Base-by-base conservation (phyloP, 805 yeast species). In the Suhomyces sp. region DNA sequence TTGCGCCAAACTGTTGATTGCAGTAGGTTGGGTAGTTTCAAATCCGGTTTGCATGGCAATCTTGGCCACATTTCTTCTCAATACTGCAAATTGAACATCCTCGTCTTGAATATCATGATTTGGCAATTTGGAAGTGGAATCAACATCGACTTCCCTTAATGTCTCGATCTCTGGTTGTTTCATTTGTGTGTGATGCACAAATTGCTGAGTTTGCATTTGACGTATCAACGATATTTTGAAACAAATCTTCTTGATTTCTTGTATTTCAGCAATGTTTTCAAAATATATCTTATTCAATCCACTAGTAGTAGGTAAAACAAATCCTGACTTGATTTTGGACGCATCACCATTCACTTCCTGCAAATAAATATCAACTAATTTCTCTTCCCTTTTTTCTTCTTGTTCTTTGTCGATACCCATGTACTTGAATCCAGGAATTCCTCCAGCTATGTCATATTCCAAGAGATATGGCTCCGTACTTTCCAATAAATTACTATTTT, bases 11-110 rank as follows among this genome's bases (percentile, higher is more conserved):
- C 89, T 80, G 55, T 88, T 86, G 22, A 89, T 78, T 5, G 97
- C 97, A 46, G 77, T 73, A 10, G 86, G 82, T 58, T 89, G 89
- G 0, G 96, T 81, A 0, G 87, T 74, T 69, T 94, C 98, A 72
- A 89, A 94, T 0, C 99, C 99, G 43, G 86, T 84, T 40, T 89
- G 86, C 98, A 94, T 93, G 1, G 89, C 83, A 17, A 94, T 72
- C 55, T 90, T 89, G 17, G 92, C 81, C 0, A 89, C 82, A 40
- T 86, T 81, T 58, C 87, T 83, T 57, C 82, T 78, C 72, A 94
- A 69, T 0, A 88, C 82, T 1, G 83, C 75, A 59, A 78, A 82
- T 8, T 91, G 86, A 12, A 90, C 76, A 2, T 79, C 82, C n/a
- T 75, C 76, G 51, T 79, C 79, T 62, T 77, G 73, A 9, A 75